Evolutionary conservation across 306 rosid genomes (phyloP).

Genomic region (Citrullus colocynthis): DNA sequence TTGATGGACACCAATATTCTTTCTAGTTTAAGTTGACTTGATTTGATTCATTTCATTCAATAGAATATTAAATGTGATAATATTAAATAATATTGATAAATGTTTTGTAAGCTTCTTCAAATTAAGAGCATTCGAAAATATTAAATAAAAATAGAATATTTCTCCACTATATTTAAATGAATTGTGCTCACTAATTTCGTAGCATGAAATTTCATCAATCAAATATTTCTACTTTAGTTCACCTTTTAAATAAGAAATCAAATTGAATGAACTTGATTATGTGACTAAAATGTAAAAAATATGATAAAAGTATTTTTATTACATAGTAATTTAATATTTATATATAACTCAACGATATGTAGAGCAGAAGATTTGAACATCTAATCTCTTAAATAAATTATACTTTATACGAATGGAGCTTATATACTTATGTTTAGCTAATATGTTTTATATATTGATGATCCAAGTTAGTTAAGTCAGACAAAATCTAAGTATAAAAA

Average conservation of each 20-base stretch:
- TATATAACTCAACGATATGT: too few species aligned
- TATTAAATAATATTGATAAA: neutral
- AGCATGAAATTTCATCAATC: neutral
- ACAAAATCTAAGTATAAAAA: neutral
- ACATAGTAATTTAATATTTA: too few species aligned
- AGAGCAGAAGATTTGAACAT: too few species aligned
- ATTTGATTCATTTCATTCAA: neutral
- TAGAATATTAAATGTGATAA: neutral
- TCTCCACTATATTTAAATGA: neutral
- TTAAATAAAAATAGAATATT: neutral
- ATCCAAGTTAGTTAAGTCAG: neutral
- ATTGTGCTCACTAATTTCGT: neutral
- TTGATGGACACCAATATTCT: neutral
- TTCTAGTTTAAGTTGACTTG: neutral
- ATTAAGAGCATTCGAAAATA: neutral
- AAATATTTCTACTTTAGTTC: neutral
- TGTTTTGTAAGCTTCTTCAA: neutral
- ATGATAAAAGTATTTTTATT: too few species aligned
- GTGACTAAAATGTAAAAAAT: too few species aligned
- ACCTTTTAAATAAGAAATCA: neutral
- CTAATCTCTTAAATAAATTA: too few species aligned
- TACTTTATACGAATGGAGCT: too few species aligned
- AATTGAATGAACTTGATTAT: neutral
- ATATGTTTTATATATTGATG: neutral
- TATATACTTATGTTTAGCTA: too few species aligned